A percentile compares a stretch with the other conserved stretches of the same genome.
Conservation (phyloP, 805 yeast genomes). For the Nakazawaea siamensis region DNA sequence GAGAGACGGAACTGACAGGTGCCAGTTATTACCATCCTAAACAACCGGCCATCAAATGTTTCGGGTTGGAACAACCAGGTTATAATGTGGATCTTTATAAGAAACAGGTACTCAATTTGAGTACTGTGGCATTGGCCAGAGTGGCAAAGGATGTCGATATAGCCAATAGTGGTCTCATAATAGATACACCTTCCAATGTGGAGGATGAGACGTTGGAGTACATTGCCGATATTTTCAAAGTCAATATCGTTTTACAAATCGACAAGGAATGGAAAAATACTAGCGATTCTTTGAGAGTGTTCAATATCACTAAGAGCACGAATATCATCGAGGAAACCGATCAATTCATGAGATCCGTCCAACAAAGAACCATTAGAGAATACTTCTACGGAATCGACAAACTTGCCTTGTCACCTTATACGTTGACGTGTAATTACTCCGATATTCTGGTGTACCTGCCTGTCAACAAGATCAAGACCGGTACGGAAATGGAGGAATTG, state of each 20-base stretch:
- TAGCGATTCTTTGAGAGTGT: conserved; percentile 28
- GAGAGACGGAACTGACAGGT: conserved; percentile 71
- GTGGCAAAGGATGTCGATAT: conserved; percentile 39
- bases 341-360: conserved; percentile 56
- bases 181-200: conserved; percentile 56
- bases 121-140: conserved; percentile 30
- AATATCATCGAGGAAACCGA: conserved; percentile 77
- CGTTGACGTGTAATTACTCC: conserved; percentile 61
- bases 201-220: conserved; percentile 44
- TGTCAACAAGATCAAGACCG: conserved; percentile 1
- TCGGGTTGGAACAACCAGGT: conserved; percentile 54
- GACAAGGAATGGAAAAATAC: conserved; percentile 59
- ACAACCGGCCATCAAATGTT: conserved; percentile 79
- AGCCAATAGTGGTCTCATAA: conserved; percentile 47
- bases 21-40: conserved; percentile 74
- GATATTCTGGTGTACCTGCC: conserved; percentile 61
- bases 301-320: conserved; percentile 63
- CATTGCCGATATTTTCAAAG: conserved; percentile 49
- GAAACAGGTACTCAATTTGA: conserved; percentile 33
- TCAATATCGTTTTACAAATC: conserved; percentile 57
- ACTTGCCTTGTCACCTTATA: conserved; percentile 74
- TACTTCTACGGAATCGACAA: conserved; percentile 78
- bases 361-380: conserved; percentile 72
- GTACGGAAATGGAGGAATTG: conserved; percentile 5
- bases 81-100: conserved; percentile 54